Conservation (phyloP, 306 rosid species). For the Corylus avellana region DNA sequence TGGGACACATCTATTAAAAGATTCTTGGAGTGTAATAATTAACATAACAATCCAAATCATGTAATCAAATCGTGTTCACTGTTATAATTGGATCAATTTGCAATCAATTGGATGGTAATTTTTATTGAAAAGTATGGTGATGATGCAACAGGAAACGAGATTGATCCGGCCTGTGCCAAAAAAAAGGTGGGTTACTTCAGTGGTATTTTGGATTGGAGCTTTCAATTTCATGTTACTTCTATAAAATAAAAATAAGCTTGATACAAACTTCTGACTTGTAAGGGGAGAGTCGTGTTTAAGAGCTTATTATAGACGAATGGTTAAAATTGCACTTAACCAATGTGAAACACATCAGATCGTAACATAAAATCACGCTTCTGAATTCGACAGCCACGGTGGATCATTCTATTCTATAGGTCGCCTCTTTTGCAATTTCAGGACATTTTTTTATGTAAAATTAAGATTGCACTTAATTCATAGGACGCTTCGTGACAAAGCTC, state of each 20-base stretch:
- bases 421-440: too few species aligned
- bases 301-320: too few species aligned
- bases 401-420: too few species aligned
- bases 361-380: too few species aligned
- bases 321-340: too few species aligned
- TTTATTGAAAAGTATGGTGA: not conserved
- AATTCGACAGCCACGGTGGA: too few species aligned
- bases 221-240: slow-evolving; percentile 3
- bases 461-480: too few species aligned
- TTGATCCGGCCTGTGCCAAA: not conserved
- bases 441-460: too few species aligned
- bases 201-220: not conserved
- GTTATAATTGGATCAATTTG: slow-evolving; percentile 25
- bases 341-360: too few species aligned
- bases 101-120: slow-evolving; percentile 3
- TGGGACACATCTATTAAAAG: slow-evolving; percentile 39
- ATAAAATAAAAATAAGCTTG: not conserved
- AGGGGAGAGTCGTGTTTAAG: too few species aligned
- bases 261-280: too few species aligned
- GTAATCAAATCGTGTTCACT: slow-evolving; percentile 32
- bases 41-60: slow-evolving; percentile 38
- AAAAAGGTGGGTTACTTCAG: slow-evolving; percentile 1
- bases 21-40: slow-evolving; percentile 50
- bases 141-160: not conserved
- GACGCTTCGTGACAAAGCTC: too few species aligned